These are phyloP conservation scores for Hypoxylon cercidicola DNA, from an alignment of 495 filamentous ascomycete genomes.

Conservation along the genomic window DNA sequence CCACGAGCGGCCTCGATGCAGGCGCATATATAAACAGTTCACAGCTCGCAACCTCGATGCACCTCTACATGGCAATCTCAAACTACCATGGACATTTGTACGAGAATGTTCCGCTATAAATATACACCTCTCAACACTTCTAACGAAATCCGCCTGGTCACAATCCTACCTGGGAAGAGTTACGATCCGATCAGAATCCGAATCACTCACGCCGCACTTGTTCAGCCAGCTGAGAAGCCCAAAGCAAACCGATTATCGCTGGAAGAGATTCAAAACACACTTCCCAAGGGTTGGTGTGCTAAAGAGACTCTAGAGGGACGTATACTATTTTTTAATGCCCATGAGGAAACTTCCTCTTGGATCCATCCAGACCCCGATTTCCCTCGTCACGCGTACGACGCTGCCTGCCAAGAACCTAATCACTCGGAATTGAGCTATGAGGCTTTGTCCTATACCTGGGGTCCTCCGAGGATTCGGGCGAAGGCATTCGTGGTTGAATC, in stretches of 20 bases:
- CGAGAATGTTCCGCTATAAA: slow-evolving; percentile 11
- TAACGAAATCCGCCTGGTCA: slow-evolving; percentile 28
- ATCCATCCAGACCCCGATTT: slow-evolving; percentile 23
- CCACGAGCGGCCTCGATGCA: background rate
- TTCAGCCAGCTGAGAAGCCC: background rate
- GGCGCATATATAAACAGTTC: background rate
- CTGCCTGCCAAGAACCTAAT: background rate
- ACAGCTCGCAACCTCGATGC: background rate
- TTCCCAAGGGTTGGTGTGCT: slow-evolving; percentile 16
- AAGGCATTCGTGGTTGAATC: background rate
- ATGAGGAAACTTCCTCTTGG: slow-evolving; percentile 4
- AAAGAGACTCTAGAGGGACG: slow-evolving; percentile 22
- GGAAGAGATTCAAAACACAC: slow-evolving; percentile 5
- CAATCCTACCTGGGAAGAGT: slow-evolving; percentile 22
- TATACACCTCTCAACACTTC: slow-evolving; percentile 17
- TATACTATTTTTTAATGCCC: slow-evolving; percentile 11
- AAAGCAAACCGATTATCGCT: slow-evolving; percentile 6
- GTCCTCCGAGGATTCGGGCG: background rate
- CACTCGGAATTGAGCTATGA: slow-evolving; percentile 4
- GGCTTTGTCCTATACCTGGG: slow-evolving; percentile 32
- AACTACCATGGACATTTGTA: background rate
- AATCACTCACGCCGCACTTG: slow-evolving; percentile 20
- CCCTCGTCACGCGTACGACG: slow-evolving; percentile 5
- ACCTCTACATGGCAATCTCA: too few relatives aligned
- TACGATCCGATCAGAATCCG: slow-evolving; percentile 24